Percentiles rank a stretch among this genome's conserved stretches.
Conservation (phyloP, 768 basidiomycete species). For the Termitomyces titanicus region DNA sequence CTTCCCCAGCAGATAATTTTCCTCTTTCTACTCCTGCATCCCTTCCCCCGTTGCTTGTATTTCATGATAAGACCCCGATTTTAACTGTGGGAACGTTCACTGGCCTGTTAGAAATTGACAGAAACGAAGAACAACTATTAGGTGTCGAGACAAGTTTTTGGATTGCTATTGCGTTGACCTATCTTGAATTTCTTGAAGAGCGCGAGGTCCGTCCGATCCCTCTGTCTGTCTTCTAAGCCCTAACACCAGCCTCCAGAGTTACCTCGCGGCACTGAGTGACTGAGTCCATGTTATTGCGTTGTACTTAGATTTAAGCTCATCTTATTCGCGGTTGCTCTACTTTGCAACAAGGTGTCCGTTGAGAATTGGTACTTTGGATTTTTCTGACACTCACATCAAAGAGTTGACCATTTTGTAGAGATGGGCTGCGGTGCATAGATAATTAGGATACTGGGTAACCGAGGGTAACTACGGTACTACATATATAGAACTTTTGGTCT, state of each 20-base stretch:
- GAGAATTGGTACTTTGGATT: too few species aligned
- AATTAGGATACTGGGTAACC: conserved; percentile 6
- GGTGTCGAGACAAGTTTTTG: conserved; percentile 79
- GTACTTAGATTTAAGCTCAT: too few species aligned
- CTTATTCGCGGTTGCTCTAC: too few species aligned
- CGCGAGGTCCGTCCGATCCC: conserved; percentile 54
- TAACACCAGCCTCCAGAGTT: conserved; percentile 38
- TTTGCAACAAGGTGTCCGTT: too few species aligned
- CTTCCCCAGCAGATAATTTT: conserved; percentile 16
- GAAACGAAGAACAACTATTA: conserved; percentile 47
- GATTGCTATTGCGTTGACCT: conserved; percentile 70
- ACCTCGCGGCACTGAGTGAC: conserved; percentile 50
- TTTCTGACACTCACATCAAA: too few species aligned
- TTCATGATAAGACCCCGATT: conserved; percentile 70
- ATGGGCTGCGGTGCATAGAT: background rate
- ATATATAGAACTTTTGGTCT: background rate
- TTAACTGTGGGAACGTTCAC: conserved; percentile 53
- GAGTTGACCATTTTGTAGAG: background rate
- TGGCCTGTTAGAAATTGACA: conserved; percentile 64
- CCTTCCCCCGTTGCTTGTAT: conserved; percentile 49
- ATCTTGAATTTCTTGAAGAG: conserved; percentile 74
- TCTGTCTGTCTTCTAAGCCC: background rate
- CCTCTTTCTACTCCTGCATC: conserved; percentile 11
- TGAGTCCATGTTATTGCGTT: conserved; percentile 13
- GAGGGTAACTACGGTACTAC: conserved; percentile 1